Evolutionary conservation across 108 stramenopile genomes (phyloP).

Genomic region (Skeletonema marinoi): DNA sequence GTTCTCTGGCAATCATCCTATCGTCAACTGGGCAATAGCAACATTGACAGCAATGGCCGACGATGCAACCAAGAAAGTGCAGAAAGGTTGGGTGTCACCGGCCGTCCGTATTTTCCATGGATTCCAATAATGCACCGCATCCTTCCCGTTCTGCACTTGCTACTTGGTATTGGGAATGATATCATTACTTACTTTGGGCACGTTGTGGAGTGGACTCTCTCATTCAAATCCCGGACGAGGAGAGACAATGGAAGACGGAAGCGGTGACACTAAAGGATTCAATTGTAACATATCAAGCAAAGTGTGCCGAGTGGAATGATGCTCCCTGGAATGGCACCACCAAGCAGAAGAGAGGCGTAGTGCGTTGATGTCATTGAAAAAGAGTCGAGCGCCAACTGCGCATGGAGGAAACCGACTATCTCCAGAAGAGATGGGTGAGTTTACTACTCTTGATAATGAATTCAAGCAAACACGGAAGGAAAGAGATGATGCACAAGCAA

Average conservation of each 20-base stretch:
- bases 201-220: neutral
- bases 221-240: neutral
- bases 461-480: neutral
- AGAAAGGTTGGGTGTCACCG: neutral
- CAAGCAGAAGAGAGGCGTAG: neutral
- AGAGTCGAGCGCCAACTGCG: neutral
- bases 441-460: neutral
- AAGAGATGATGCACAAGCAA: neutral
- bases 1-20: neutral
- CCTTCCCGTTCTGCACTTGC: neutral
- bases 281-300: neutral
- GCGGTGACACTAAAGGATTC: neutral
- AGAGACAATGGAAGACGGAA: neutral
- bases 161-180: neutral
- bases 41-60: neutral
- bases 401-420: too few relatives aligned
- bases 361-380: neutral
- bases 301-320: neutral
- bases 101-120: neutral
- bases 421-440: neutral
- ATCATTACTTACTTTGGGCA: neutral
- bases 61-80: neutral
- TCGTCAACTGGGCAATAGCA: neutral
- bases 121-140: neutral
- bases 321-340: neutral